A percentile compares a stretch with the other conserved stretches of the same genome.
phyloP scores from a whole-genome alignment of 129 eudicot genomes.

The Helianthus tuberosus region DNA sequence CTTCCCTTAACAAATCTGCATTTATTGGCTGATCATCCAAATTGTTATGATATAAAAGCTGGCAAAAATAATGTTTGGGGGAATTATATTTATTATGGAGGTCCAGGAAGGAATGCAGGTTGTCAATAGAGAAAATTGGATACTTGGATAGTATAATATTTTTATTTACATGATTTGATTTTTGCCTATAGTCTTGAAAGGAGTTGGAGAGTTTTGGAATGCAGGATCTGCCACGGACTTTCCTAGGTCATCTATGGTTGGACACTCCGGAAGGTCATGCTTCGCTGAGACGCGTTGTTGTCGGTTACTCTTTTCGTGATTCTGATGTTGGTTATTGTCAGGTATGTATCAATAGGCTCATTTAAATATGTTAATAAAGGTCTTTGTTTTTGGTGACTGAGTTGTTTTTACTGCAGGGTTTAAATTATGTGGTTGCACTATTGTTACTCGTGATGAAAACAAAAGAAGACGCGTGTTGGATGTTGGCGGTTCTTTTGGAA shows the following conservation, averaged over 20 bases:
- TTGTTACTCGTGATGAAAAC: conserved; percentile 94
- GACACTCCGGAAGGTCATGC: conserved; percentile 98
- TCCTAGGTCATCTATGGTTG: conserved; percentile 98
- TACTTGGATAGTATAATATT: too few relatives aligned
- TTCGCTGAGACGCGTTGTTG: conserved; percentile 94
- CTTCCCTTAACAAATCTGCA: too few relatives aligned
- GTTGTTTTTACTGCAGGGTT: conserved; percentile 61
- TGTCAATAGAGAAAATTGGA: too few relatives aligned
- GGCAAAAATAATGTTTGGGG: too few relatives aligned
- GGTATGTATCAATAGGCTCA: conserved; percentile 51
- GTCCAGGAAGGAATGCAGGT: too few relatives aligned
- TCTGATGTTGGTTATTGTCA: conserved; percentile 98
- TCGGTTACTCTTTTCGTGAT: conserved; percentile 93
- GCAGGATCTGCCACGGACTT: conserved; percentile 93
- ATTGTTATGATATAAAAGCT: too few relatives aligned
- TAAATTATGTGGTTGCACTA: conserved; percentile 92
- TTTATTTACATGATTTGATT: too few relatives aligned
- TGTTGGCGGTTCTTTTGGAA: too few relatives aligned
- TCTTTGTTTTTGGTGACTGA: conserved; percentile 14
- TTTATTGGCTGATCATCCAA: too few relatives aligned
- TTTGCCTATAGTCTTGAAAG: too few relatives aligned
- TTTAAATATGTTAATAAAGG: background rate
- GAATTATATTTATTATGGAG: too few relatives aligned
- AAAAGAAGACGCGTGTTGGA: conserved; percentile 98
- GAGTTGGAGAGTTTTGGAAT: too few relatives aligned